Percentiles rank a stretch among this genome's conserved stretches.
These are phyloP conservation scores for Manihot esculenta DNA, from an alignment of 441 rosid species.

Conservation along the genomic window DNA sequence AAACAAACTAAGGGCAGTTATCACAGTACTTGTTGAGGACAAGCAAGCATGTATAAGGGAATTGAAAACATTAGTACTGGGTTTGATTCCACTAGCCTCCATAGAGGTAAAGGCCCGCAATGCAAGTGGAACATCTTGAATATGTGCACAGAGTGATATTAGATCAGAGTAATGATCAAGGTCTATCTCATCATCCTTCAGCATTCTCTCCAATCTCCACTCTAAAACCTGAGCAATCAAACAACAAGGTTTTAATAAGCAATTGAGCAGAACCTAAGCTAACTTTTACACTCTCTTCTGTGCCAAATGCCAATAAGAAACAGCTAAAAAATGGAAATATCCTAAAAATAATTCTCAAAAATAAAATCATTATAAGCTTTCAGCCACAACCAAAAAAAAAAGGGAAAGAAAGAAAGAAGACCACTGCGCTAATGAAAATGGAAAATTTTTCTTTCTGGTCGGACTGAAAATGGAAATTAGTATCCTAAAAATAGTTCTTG, in stretches of 20 bases:
- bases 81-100: conserved; percentile 37
- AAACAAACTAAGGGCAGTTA: conserved; percentile 35
- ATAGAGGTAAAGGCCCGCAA: conserved; percentile 35
- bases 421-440: too few relatives aligned
- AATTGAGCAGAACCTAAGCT: background rate
- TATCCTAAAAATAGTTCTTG: too few relatives aligned
- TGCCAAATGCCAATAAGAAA: background rate
- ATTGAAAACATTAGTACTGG: conserved; percentile 34
- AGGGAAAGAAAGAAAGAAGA: too few relatives aligned
- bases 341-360: too few relatives aligned
- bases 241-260: background rate
- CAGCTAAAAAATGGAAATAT: background rate
- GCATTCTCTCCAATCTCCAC: conserved; percentile 42
- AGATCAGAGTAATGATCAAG: conserved; percentile 27
- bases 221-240: conserved; percentile 37
- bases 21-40: conserved; percentile 15
- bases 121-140: conserved; percentile 32
- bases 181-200: conserved; percentile 22
- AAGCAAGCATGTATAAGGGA: conserved; percentile 32
- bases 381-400: too few relatives aligned
- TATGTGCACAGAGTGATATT: conserved; percentile 35
- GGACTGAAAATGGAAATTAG: too few relatives aligned
- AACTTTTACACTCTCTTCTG: background rate
- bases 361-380: too few relatives aligned
- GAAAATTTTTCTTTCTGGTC: too few relatives aligned